Conservation (phyloP, 129 eudicot species). For the Arctium minus region DNA sequence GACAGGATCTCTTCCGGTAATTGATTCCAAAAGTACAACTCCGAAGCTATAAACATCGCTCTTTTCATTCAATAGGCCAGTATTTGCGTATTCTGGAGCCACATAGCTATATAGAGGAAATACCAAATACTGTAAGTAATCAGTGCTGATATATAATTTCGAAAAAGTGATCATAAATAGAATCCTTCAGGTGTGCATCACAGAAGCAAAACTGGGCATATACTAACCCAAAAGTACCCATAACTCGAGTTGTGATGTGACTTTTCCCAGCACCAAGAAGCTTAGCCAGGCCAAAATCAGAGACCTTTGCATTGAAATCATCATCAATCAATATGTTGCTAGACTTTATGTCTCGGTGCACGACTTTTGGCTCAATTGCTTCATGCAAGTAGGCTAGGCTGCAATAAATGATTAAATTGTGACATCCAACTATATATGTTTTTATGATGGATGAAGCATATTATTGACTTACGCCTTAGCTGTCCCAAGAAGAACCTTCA, state of each 20-base stretch:
- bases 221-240: conserved; percentile 97
- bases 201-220: background rate
- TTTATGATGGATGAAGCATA: background rate
- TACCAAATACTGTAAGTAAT: background rate
- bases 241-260: conserved; percentile 86
- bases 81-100: conserved; percentile 92
- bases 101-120: conserved; percentile 48
- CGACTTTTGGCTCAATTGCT: conserved; percentile 91
- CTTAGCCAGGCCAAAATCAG: conserved; percentile 89
- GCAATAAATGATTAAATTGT: conserved; percentile 30
- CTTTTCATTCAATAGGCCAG: conserved; percentile 81
- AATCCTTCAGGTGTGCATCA: background rate
- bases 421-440: conserved; percentile 5
- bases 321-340: conserved; percentile 82
- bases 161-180: background rate
- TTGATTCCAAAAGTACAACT: conserved; percentile 74
- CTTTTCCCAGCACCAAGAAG: conserved; percentile 84
- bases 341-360: conserved; percentile 83
- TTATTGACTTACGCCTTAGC: conserved; percentile 77
- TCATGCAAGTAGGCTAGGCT: conserved; percentile 89
- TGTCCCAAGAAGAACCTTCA: conserved; percentile 81
- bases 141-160: background rate
- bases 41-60: conserved; percentile 93
- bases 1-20: conserved; percentile 87
- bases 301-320: conserved; percentile 78